phyloP scores from a whole-genome alignment of 2,329 filamentous ascomycete genomes.

The Pseudogymnoascus sp. region DNA sequence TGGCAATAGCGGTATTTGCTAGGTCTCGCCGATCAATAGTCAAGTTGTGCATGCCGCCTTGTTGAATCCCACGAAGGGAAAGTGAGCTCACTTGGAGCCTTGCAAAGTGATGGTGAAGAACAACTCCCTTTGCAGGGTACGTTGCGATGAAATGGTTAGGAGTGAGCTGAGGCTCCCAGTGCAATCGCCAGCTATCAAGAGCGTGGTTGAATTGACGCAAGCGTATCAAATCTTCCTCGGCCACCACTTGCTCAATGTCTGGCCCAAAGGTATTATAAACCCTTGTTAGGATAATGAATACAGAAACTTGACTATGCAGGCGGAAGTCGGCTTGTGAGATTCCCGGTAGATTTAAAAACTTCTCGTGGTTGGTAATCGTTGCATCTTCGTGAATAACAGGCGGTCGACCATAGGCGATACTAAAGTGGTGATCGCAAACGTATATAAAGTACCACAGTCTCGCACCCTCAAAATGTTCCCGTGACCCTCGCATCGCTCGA shows the following conservation, averaged over 20 bases:
- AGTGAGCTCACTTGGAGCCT: conserved; percentile 34
- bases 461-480: conserved; percentile 46
- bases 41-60: conserved; percentile 12
- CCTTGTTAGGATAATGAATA: conserved; percentile 54
- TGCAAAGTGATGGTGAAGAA: conserved; percentile 29
- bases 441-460: conserved; percentile 58
- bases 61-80: conserved; percentile 21
- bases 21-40: conserved; percentile 17
- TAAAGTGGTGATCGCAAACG: conserved; percentile 60
- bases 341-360: conserved; percentile 43
- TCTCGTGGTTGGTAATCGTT: conserved; percentile 50
- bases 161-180: conserved; percentile 30
- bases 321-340: conserved; percentile 49
- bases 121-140: conserved; percentile 24
- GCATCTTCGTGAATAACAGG: conserved; percentile 52
- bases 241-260: conserved; percentile 43
- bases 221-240: conserved; percentile 31
- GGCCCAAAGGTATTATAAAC: conserved; percentile 52
- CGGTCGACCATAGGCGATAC: conserved; percentile 56
- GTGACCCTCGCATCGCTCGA: conserved; percentile 40
- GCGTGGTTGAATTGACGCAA: conserved; percentile 32
- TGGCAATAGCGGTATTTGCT: conserved; percentile 19
- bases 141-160: conserved; percentile 17
- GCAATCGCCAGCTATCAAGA: conserved; percentile 31
- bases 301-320: conserved; percentile 51